These are phyloP conservation scores for Tuber aestivum DNA, from an alignment of 495 filamentous ascomycete species.

Conservation along the genomic window DNA sequence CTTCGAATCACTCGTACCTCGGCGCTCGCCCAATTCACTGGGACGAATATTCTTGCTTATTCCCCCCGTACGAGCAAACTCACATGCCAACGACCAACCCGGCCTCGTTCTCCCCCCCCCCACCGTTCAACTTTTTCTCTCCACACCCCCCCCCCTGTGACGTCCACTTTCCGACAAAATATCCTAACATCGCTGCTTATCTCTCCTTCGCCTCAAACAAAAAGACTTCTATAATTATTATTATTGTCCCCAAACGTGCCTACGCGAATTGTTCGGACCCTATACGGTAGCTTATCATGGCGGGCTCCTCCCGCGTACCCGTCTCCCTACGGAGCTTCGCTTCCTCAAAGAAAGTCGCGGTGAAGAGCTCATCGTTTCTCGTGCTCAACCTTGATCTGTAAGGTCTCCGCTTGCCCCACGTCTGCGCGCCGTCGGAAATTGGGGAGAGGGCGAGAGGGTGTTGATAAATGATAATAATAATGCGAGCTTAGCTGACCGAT, in stretches of 20 bases:
- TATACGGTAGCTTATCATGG: slow-evolving; percentile 46
- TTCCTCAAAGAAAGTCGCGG: slow-evolving; percentile 51
- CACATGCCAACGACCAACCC: not conserved
- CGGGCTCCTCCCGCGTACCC: slow-evolving; percentile 62
- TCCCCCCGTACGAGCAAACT: not conserved
- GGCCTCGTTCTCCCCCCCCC: not conserved
- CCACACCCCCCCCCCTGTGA: not conserved
- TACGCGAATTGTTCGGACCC: not conserved
- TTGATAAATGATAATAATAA: slow-evolving; percentile 4
- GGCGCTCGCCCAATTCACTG: not conserved
- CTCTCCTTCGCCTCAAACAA: not conserved
- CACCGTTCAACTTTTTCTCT: not conserved
- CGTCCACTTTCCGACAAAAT: not conserved
- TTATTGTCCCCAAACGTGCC: not conserved
- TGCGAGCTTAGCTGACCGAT: slow-evolving; percentile 12
- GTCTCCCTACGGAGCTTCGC: slow-evolving; percentile 61
- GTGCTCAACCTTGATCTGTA: slow-evolving; percentile 76
- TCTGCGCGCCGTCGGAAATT: not conserved
- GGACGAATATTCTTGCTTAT: not conserved
- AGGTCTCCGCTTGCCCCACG: slow-evolving; percentile 43
- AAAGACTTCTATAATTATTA: not conserved
- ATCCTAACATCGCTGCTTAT: not conserved
- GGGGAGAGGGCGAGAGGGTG: not conserved
- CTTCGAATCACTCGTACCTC: not conserved
- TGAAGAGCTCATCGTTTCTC: slow-evolving; percentile 51